Percentiles rank a stretch among this genome's conserved stretches.
These are phyloP conservation scores for Dalbergia oliveri DNA, from an alignment of 306 rosid genomes.

Conservation along the genomic window DNA sequence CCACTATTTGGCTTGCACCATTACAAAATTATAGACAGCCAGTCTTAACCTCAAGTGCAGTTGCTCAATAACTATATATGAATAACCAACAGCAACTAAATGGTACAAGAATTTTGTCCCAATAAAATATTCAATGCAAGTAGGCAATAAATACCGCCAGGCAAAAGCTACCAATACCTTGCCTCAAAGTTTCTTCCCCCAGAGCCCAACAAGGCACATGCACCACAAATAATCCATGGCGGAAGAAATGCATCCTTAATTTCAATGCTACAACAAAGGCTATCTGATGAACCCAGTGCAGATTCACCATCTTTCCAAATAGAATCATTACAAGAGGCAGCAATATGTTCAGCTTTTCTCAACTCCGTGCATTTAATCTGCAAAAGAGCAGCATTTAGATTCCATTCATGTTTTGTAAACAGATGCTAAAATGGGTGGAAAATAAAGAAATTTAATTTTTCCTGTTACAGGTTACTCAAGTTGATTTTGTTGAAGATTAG, in stretches of 20 bases:
- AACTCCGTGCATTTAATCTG: conserved; percentile 74
- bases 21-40: neutral
- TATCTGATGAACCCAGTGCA: conserved; percentile 37
- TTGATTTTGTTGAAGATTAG: too few species aligned
- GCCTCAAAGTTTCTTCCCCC: conserved; percentile 78
- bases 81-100: neutral
- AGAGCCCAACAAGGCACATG: conserved; percentile 63
- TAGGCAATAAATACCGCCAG: neutral
- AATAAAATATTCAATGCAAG: conserved; percentile 4
- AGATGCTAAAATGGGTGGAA: neutral
- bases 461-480: too few species aligned
- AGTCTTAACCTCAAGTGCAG: neutral
- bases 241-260: conserved; percentile 75
- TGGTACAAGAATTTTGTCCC: neutral
- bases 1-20: neutral
- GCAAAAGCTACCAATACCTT: conserved; percentile 55
- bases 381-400: neutral
- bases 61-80: neutral
- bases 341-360: conserved; percentile 59
- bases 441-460: too few species aligned
- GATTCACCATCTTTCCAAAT: conserved; percentile 50
- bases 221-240: conserved; percentile 68
- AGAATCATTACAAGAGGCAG: conserved; percentile 48
- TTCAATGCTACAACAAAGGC: conserved; percentile 67
- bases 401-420: neutral